A percentile compares a stretch with the other conserved stretches of the same genome.
These are phyloP conservation scores for Trypanosoma melophagium DNA, from an alignment of 208 protist genomes.

Conservation along the genomic window DNA sequence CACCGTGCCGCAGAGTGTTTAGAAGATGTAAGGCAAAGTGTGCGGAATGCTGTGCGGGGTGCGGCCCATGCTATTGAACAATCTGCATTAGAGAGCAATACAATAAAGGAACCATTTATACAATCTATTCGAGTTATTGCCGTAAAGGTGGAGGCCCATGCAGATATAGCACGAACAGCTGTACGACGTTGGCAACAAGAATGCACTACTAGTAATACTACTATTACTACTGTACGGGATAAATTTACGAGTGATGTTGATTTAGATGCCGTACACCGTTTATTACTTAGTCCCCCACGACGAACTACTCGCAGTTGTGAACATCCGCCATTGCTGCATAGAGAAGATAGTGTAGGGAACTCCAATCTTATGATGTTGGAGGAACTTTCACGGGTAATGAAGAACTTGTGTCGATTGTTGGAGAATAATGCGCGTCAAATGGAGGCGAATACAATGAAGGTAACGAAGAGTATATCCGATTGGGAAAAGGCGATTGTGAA, in stretches of 20 bases:
- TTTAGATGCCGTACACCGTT: constrained; percentile 9
- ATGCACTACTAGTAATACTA: not conserved
- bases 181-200: not conserved
- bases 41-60: constrained; percentile 8
- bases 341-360: not conserved
- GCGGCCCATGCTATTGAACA: constrained; percentile 19
- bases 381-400: constrained; percentile 40
- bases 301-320: not conserved
- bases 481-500: constrained; percentile 33
- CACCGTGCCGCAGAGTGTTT: constrained; percentile 20
- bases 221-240: not conserved
- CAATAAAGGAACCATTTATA: constrained; percentile 35
- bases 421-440: constrained; percentile 40
- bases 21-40: constrained; percentile 19
- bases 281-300: constrained; percentile 15
- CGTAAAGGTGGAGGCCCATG: constrained; percentile 53
- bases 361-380: constrained; percentile 21
- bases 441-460: constrained; percentile 10
- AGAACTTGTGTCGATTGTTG: constrained; percentile 49
- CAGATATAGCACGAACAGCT: constrained; percentile 27
- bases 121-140: constrained; percentile 41
- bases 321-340: not conserved
- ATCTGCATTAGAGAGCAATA: constrained; percentile 14
- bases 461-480: constrained; percentile 20
- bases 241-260: not conserved